phyloP scores from a whole-genome alignment of 768 basidiomycete genomes.

The Strobilomyces dryophilus region DNA sequence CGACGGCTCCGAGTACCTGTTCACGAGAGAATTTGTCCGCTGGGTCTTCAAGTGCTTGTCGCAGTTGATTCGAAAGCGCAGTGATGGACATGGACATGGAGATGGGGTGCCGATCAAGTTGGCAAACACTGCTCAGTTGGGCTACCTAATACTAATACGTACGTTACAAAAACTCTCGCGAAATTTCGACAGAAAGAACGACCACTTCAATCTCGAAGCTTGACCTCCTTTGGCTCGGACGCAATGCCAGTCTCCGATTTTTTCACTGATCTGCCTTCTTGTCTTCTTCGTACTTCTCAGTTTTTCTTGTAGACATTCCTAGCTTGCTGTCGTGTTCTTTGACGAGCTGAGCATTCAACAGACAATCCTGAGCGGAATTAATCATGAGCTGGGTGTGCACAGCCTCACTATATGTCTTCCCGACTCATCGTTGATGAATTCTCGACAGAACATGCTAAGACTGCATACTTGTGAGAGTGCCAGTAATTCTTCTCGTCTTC shows the following conservation, averaged over 20 bases:
- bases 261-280: slow-evolving; percentile 37
- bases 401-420: no score
- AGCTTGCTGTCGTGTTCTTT: slow-evolving; percentile 30
- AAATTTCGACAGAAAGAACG: background rate
- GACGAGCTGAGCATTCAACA: slow-evolving; percentile 31
- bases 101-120: slow-evolving; percentile 3
- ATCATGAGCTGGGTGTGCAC: slow-evolving; percentile 46
- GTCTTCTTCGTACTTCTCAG: slow-evolving; percentile 33
- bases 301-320: slow-evolving; percentile 33
- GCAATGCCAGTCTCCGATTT: slow-evolving; percentile 31
- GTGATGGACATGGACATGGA: slow-evolving; percentile 32
- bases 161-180: background rate
- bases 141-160: background rate
- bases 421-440: no score
- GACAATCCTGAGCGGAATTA: slow-evolving; percentile 36
- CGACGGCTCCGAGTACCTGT: slow-evolving; percentile 46
- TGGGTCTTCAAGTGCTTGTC: slow-evolving; percentile 51
- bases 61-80: slow-evolving; percentile 48
- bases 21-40: slow-evolving; percentile 48
- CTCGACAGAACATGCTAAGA: no score
- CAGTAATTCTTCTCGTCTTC: no score
- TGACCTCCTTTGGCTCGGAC: slow-evolving; percentile 30
- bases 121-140: background rate
- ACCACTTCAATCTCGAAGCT: slow-evolving; percentile 7
- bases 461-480: no score